Evolutionary conservation across 208 protist genomes (phyloP), one percentile per base, ranked within the genome.

Genomic region (Trypanosoma vivax): DNA sequence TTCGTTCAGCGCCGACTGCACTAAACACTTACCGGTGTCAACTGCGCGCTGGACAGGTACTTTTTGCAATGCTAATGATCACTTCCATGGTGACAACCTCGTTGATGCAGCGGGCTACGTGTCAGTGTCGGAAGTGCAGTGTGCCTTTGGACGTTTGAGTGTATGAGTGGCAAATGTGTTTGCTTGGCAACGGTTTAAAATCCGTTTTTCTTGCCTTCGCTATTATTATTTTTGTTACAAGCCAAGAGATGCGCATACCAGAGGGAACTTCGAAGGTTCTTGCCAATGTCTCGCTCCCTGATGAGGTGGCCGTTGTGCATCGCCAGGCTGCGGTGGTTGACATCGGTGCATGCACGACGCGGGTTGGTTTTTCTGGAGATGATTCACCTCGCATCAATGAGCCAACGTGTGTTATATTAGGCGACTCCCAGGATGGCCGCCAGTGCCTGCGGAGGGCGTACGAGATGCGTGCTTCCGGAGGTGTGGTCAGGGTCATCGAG

Each of bases 251-350:
- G 88, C 88, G 88, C 55, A 65, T 91, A 4, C 78, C 88, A 10
- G 61, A 78, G 16, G 92, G 85, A 73, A 95, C 88, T 6, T 76
- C 80, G 0, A 84, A 80, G 45, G 82, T 94, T 33, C 83, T 96
- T 52, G 65, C 79, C 30, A 88, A 79, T 37, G 76, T 96, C 27
- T 84, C 90, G 3, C 66, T 96, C 7, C 90, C 90, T 10, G 84
- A 96, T 60, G 90, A 96, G 60, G 85, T 88, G 21, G 63, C 68
- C 33, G 57, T 69, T 10, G 66, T 81, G 23, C 76, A 92, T 68
- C 80, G 79, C 33, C 76, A 90, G 37, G 78, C 87, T 7, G 83
- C 79, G 0, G 75, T 96, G 30, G 53, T 92, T 10, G 90, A 96
- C 69, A 81, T 92, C 59, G 90, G 90, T 16, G 81, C 73, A 46